Evolutionary conservation across 441 rosid genomes (phyloP).

Genomic region (Aleurites moluccanus): DNA sequence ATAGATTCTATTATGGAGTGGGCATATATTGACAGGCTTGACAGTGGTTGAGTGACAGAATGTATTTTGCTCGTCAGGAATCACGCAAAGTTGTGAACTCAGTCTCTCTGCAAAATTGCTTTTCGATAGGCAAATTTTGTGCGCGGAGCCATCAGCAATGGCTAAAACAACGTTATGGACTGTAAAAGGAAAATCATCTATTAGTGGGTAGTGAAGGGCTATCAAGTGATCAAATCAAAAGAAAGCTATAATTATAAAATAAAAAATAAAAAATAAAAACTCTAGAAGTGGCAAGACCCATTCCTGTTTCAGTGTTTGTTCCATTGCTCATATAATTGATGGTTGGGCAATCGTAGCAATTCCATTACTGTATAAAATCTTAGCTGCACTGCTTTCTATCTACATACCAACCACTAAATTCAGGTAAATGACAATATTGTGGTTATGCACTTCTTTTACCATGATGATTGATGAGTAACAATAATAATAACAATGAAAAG

Average conservation of each 20-base stretch:
- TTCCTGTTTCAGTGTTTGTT: neutral
- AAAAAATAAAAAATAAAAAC: neutral
- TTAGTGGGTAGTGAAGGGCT: constrained; percentile 8
- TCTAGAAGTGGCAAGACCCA: too few relatives aligned
- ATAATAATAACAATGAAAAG: too few relatives aligned
- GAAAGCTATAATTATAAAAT: too few relatives aligned
- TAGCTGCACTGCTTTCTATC: neutral
- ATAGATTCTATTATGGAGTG: neutral
- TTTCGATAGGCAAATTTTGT: neutral
- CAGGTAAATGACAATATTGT: too few relatives aligned
- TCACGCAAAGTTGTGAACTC: constrained; percentile 6
- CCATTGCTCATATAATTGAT: neutral
- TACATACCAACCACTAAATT: too few relatives aligned
- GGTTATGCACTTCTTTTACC: too few relatives aligned
- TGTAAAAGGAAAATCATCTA: constrained; percentile 1
- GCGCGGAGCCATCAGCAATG: neutral
- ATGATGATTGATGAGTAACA: too few relatives aligned
- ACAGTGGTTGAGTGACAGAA: constrained; percentile 16
- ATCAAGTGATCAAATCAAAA: constrained; percentile 5
- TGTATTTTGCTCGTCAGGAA: neutral
- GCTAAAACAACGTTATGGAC: neutral
- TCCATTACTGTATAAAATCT: neutral
- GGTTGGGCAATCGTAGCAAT: neutral
- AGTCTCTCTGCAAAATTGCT: neutral
- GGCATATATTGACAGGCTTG: neutral